Conservation (phyloP, 1,284 basidiomycete species). For the Ceratobasidium sp. region DNA sequence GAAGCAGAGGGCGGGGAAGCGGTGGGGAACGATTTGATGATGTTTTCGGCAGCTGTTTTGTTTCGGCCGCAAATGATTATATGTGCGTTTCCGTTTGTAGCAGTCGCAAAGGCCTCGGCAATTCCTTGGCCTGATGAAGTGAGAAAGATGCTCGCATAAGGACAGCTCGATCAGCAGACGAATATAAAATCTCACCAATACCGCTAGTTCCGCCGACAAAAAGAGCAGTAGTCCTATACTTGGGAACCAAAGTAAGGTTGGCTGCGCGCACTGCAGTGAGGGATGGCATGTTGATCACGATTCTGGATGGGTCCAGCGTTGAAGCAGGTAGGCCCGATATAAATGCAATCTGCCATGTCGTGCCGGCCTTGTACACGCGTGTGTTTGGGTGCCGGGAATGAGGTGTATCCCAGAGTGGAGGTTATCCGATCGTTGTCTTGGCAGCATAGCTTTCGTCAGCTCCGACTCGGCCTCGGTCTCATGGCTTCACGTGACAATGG, state of each 20-base stretch:
- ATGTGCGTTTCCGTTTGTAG: slow-evolving; percentile 51
- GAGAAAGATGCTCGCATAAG: not conserved
- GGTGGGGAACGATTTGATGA: slow-evolving; percentile 41
- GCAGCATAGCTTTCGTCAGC: too few species aligned
- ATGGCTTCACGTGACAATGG: too few species aligned
- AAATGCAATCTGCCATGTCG: not conserved
- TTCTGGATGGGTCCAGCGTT: not conserved
- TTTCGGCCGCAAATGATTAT: slow-evolving; percentile 59
- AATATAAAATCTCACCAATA: slow-evolving; percentile 49
- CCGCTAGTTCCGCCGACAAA: slow-evolving; percentile 60
- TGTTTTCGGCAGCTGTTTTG: slow-evolving; percentile 50
- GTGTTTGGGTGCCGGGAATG: too few species aligned
- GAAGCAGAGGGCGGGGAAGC: not conserved
- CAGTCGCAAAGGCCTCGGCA: slow-evolving; percentile 25
- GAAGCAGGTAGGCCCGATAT: not conserved
- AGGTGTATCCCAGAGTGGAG: too few species aligned
- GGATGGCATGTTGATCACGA: slow-evolving; percentile 44
- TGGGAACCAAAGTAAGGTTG: slow-evolving; percentile 50
- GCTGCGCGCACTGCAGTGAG: slow-evolving; percentile 50
- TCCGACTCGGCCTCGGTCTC: too few species aligned
- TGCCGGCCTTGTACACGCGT: too few species aligned
- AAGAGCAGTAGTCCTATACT: slow-evolving; percentile 53
- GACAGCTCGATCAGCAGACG: not conserved
- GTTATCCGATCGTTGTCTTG: too few species aligned
- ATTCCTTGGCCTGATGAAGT: slow-evolving; percentile 12